A percentile compares a stretch with the other conserved stretches of the same genome.
Conservation (phyloP, 805 yeast species). For the Candida endomychidarum region DNA sequence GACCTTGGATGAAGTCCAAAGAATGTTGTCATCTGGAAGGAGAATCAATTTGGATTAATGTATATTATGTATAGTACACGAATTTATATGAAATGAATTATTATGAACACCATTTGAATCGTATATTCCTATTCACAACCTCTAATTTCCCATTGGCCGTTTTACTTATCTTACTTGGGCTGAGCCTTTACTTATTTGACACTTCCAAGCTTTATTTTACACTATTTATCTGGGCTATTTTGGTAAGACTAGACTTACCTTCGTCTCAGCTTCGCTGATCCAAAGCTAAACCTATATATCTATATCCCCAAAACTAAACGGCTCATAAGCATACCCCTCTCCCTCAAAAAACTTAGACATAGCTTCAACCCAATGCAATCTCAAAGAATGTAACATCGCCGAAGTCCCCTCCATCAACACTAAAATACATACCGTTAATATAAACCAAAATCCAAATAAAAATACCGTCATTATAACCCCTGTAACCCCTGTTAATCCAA, state of each 20-base stretch:
- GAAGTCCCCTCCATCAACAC: slow-evolving; percentile 83
- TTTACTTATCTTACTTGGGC: too few relatives aligned
- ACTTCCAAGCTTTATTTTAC: too few relatives aligned
- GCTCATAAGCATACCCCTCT: slow-evolving; percentile 68
- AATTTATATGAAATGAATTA: too few relatives aligned
- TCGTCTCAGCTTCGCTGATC: too few relatives aligned
- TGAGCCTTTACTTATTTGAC: too few relatives aligned
- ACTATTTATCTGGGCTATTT: too few relatives aligned
- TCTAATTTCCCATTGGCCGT: too few relatives aligned
- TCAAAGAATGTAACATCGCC: slow-evolving; percentile 77
- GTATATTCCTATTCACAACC: too few relatives aligned
- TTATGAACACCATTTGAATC: too few relatives aligned
- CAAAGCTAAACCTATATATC: slow-evolving; percentile 7
- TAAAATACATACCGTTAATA: slow-evolving; percentile 63
- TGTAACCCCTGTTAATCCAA: slow-evolving; percentile 50
- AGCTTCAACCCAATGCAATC: slow-evolving; percentile 81
- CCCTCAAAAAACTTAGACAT: slow-evolving; percentile 81
- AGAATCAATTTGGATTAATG: slow-evolving; percentile 21
- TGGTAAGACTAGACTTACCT: too few relatives aligned
- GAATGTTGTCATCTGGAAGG: slow-evolving; percentile 30
- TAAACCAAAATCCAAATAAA: slow-evolving; percentile 74
- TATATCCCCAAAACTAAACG: slow-evolving; percentile 49
- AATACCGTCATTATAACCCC: slow-evolving; percentile 61
- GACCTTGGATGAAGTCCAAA: slow-evolving; percentile 34
- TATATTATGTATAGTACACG: too few relatives aligned